phyloP scores from a whole-genome alignment of 495 filamentous ascomycete genomes.

The Aspergillus panamensis region DNA sequence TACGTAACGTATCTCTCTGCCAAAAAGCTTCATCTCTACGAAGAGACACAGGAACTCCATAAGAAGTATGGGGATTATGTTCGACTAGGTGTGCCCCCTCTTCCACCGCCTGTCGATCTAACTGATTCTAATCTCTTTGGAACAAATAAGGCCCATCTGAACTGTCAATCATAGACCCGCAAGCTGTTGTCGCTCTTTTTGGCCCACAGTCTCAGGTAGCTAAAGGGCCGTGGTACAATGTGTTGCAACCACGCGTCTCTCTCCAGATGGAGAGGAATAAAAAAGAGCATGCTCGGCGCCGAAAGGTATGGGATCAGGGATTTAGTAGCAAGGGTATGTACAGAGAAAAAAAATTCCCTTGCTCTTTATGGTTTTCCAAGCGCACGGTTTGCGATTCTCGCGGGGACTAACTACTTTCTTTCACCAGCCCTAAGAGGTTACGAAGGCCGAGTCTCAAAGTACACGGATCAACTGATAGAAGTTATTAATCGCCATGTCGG shows the following conservation, averaged over 20 bases:
- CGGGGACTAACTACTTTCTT: background rate
- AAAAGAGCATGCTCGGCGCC: constrained; percentile 31
- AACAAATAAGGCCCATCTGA: constrained; percentile 31
- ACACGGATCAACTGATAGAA: constrained; percentile 27
- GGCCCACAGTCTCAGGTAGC: constrained; percentile 27
- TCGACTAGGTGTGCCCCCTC: constrained; percentile 16
- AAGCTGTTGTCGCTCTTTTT: constrained; percentile 32
- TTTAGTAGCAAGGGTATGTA: constrained; percentile 34
- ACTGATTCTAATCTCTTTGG: background rate
- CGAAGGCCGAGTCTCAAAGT: constrained; percentile 26
- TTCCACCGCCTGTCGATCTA: background rate
- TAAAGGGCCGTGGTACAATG: constrained; percentile 45
- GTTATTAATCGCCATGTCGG: constrained; percentile 17
- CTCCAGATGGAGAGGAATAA: constrained; percentile 39
- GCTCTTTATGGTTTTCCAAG: background rate
- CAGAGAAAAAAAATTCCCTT: background rate
- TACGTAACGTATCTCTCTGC: constrained; percentile 19
- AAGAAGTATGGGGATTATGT: constrained; percentile 46
- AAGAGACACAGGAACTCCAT: constrained; percentile 37
- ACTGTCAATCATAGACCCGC: constrained; percentile 39
- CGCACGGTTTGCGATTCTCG: background rate
- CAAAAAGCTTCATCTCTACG: constrained; percentile 28
- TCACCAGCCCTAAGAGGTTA: constrained; percentile 33
- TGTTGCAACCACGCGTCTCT: constrained; percentile 27
- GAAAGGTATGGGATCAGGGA: constrained; percentile 40